A percentile compares a stretch with the other conserved stretches of the same genome.
These are phyloP conservation scores for Kazachstania psychrophila DNA, from an alignment of 805 yeast species.

Conservation along the genomic window DNA sequence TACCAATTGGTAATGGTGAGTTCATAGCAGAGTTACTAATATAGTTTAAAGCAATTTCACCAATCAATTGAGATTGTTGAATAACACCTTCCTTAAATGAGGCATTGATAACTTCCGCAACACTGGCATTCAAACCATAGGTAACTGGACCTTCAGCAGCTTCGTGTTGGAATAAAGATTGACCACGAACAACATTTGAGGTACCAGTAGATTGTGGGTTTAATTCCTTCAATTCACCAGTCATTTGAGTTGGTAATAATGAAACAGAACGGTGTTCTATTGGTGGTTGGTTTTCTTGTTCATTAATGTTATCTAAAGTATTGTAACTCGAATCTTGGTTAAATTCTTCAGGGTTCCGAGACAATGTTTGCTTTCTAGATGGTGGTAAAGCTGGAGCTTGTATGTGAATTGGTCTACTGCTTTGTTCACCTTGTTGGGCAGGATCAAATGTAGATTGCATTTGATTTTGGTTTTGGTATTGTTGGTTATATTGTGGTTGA, in stretches of 20 bases:
- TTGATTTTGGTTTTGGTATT: neutral
- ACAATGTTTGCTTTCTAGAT: conserved; percentile 35
- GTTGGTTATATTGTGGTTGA: conserved; percentile 12
- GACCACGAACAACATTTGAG: conserved; percentile 25
- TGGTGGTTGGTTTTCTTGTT: conserved; percentile 21
- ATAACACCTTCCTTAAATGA: conserved; percentile 59
- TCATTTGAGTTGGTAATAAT: conserved; percentile 20
- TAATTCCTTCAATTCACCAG: conserved; percentile 27
- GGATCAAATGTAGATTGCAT: neutral
- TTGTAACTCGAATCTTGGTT: neutral
- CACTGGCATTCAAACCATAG: conserved; percentile 70
- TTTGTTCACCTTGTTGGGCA: neutral
- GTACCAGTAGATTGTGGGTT: conserved; percentile 41
- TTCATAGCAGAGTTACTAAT: conserved; percentile 27
- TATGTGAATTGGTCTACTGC: conserved; percentile 19
- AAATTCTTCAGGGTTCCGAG: neutral
- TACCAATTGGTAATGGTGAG: conserved; percentile 33
- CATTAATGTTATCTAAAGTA: neutral
- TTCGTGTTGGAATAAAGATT: conserved; percentile 40
- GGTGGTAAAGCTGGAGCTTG: conserved; percentile 52
- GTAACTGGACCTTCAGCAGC: conserved; percentile 27
- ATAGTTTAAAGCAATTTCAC: conserved; percentile 80
- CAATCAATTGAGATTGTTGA: conserved; percentile 53
- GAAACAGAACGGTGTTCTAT: conserved; percentile 8
- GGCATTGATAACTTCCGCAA: conserved; percentile 80